Percentiles rank a stretch among this genome's conserved stretches.
Evolutionary conservation across 83 land plant species (phyloP).

Genomic region (Diphasiastrum complanatum): DNA sequence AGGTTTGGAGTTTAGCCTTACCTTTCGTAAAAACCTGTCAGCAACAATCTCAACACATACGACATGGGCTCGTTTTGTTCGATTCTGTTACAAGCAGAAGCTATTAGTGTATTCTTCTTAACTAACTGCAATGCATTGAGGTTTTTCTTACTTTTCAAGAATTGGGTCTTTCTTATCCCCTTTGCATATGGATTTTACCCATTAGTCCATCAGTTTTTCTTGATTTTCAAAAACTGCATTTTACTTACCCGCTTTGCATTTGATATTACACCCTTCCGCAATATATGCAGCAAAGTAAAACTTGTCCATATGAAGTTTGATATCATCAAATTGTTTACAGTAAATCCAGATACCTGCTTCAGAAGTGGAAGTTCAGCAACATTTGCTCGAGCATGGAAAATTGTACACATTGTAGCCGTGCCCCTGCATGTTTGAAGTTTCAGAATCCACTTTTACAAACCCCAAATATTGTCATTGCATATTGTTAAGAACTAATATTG

Average conservation of each 20-base stretch:
- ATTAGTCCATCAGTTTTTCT: no score
- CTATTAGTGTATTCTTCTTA: no score
- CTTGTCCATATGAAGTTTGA: no score
- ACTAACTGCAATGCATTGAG: no score
- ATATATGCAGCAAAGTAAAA: no score
- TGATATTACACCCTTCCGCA: no score
- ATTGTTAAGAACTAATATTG: neutral
- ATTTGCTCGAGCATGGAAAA: conserved; percentile 70
- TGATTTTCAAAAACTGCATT: no score
- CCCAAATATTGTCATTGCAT: neutral
- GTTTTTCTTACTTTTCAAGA: no score
- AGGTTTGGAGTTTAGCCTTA: conserved; percentile 13
- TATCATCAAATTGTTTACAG: conserved; percentile 2
- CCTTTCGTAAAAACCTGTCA: conserved; percentile 83
- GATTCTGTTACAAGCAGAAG: neutral
- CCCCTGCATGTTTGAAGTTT: conserved; percentile 42
- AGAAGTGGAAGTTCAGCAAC: conserved; percentile 43
- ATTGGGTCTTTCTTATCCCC: no score
- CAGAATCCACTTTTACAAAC: neutral
- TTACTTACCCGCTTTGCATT: no score
- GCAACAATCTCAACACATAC: conserved; percentile 81
- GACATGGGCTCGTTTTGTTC: conserved; percentile 23
- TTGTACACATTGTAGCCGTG: conserved; percentile 63
- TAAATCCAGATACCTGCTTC: conserved; percentile 21
- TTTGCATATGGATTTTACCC: no score